Evolutionary conservation across 2,329 filamentous ascomycete species (phyloP), one percentile per base, ranked within the genome.

Genomic region (Metarhizium rileyi): DNA sequence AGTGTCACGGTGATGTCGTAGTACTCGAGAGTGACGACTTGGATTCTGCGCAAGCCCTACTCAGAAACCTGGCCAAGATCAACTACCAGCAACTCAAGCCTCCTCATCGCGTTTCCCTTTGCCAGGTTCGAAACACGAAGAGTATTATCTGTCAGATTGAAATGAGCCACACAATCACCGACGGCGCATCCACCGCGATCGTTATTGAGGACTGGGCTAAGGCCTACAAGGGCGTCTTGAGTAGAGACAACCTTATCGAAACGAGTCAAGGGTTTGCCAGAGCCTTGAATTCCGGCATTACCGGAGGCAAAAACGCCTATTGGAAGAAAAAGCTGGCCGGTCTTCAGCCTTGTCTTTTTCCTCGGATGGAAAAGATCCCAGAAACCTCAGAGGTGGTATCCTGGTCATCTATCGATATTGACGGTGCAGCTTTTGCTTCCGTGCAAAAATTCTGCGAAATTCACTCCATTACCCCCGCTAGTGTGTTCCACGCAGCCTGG

Each of bases 401-500:
- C 38, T 42, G 44, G 30, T 23, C 41, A n/a, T 10, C 25, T 12
- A 28, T 40, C 18, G 47, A 49, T 3, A n/a, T 46, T 22, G 25
- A 14, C 41, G 20, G 30, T 22, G 18, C 43, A 49, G 20, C 42
- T n/a, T 35, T 46, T 43, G 2, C 3, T 45, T 9, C 55, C 59
- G n/a, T 50, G 43, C 43, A 50, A 12, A 41, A 28, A 10, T 72
- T 70, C 53, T 72, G 71, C 51, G 63, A 62, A 47, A 58, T 59
- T 40, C 58, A 66, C 3, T 68, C 65, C 5, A 63, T 74, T 10
- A 80, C 76, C 0, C 52, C 74, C 0, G 72, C 76, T 0, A 74
- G 69, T 30, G 56, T 79, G 2, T 64, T 80, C 0, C 74, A 78
- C 48, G 65, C 75, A 26, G 67, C 68, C 0, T 80, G 77, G 77